Evolutionary conservation across 345 rosid species (phyloP).

Genomic region (Eucalyptus camaldulensis): DNA sequence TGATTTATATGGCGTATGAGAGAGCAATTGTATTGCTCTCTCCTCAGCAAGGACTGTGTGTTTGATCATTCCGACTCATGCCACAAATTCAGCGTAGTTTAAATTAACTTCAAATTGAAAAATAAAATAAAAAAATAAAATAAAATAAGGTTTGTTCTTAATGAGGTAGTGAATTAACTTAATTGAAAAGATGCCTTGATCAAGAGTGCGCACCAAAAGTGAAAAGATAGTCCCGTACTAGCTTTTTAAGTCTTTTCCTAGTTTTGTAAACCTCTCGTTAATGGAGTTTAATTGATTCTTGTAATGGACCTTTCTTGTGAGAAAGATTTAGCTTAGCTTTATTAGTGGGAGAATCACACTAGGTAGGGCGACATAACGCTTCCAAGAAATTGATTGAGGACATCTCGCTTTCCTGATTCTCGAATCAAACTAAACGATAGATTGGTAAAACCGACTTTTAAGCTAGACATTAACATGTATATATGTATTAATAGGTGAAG

Average conservation of each 20-base stretch:
- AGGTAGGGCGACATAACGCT: neutral
- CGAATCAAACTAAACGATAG: neutral
- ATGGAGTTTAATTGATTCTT: neutral
- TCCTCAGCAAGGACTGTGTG: neutral
- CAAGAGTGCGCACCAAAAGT: neutral
- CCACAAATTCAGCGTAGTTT: neutral
- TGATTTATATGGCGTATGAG: neutral
- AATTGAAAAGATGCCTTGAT: neutral
- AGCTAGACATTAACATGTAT: neutral
- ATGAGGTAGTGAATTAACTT: neutral
- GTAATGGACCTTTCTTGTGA: neutral
- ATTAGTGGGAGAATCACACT: neutral
- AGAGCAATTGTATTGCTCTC: too few species aligned
- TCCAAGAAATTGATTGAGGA: neutral
- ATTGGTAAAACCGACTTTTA: neutral
- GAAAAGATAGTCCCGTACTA: neutral
- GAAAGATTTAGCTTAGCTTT: neutral
- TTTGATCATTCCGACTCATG: neutral
- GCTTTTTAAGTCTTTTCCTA: too few species aligned
- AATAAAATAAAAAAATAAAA: neutral
- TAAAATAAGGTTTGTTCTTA: neutral
- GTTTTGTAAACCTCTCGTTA: too few species aligned
- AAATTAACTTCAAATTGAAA: neutral
- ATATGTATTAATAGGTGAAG: neutral
- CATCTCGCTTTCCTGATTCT: neutral